These are phyloP conservation scores for Excoecaria cochinchinensis DNA, from an alignment of 345 rosid genomes.

Conservation along the genomic window DNA sequence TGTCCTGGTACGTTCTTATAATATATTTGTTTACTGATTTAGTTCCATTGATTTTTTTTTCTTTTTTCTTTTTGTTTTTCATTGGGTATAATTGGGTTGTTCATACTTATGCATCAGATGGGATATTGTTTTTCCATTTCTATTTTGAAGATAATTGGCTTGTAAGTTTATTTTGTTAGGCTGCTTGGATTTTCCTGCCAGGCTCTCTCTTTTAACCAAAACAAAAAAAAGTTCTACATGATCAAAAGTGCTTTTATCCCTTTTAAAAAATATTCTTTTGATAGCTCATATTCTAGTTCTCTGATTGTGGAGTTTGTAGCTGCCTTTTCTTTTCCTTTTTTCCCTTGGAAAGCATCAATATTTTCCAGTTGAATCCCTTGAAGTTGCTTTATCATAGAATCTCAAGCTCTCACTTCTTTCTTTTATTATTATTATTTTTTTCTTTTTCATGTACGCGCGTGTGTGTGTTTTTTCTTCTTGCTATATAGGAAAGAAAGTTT, in stretches of 20 bases:
- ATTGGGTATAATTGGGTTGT: neutral
- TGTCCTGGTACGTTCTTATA: neutral
- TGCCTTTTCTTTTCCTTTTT: neutral
- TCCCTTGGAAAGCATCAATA: too few species aligned
- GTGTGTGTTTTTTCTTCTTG: neutral
- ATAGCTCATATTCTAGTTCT: neutral
- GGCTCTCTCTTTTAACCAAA: neutral
- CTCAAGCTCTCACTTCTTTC: neutral
- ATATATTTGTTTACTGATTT: neutral
- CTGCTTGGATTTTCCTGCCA: neutral
- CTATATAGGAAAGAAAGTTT: neutral
- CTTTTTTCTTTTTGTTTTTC: neutral
- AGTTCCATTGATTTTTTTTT: neutral
- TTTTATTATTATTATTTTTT: neutral
- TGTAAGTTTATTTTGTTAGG: neutral
- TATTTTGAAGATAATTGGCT: neutral
- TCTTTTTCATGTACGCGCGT: neutral
- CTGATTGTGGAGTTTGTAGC: neutral
- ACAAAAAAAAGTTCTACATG: neutral
- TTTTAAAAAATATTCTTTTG: neutral
- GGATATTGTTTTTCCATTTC: neutral
- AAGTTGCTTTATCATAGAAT: neutral
- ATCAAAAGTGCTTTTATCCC: neutral
- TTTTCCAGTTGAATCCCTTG: neutral
- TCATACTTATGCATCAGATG: neutral